Conservation (phyloP, 148 eudicot genomes). For the Salicornia ramosissima region DNA sequence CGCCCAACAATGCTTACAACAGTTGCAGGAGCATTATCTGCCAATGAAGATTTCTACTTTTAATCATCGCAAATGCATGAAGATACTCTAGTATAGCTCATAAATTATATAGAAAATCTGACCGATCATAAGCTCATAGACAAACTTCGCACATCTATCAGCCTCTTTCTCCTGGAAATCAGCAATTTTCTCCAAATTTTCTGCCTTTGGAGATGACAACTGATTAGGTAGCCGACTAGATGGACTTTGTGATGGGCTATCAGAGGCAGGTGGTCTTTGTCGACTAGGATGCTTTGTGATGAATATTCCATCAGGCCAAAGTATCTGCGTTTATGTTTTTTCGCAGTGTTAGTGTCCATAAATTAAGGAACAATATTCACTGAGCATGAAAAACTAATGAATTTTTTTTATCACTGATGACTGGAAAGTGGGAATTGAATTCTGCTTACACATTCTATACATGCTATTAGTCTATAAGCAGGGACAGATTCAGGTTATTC, state of each 20-base stretch:
- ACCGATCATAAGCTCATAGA: slow-evolving; percentile 90
- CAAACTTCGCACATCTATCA: slow-evolving; percentile 75
- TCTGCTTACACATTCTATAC: no score
- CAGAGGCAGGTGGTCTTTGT: slow-evolving; percentile 44
- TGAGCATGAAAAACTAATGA: no score
- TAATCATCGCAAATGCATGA: slow-evolving; percentile 9
- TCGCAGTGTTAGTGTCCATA: slow-evolving; percentile 2
- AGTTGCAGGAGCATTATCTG: slow-evolving; percentile 95
- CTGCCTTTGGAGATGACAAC: slow-evolving; percentile 43
- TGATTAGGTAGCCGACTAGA: slow-evolving; percentile 42
- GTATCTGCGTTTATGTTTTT: slow-evolving; percentile 45
- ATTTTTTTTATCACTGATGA: no score
- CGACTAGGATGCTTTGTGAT: slow-evolving; percentile 88
- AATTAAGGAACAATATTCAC: not conserved
- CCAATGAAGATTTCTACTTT: slow-evolving; percentile 20
- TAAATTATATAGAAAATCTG: slow-evolving; percentile 10
- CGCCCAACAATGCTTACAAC: slow-evolving; percentile 84
- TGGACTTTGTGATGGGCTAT: slow-evolving; percentile 38
- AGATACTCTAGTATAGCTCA: not conserved
- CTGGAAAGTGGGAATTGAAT: no score
- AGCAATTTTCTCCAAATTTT: slow-evolving; percentile 36
- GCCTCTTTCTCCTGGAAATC: slow-evolving; percentile 69
- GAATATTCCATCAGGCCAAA: slow-evolving; percentile 99
- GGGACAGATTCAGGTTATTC: no score
- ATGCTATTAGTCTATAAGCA: no score